These are phyloP conservation scores for Euphorbia lathyris DNA, from an alignment of 345 rosid genomes.

Conservation along the genomic window DNA sequence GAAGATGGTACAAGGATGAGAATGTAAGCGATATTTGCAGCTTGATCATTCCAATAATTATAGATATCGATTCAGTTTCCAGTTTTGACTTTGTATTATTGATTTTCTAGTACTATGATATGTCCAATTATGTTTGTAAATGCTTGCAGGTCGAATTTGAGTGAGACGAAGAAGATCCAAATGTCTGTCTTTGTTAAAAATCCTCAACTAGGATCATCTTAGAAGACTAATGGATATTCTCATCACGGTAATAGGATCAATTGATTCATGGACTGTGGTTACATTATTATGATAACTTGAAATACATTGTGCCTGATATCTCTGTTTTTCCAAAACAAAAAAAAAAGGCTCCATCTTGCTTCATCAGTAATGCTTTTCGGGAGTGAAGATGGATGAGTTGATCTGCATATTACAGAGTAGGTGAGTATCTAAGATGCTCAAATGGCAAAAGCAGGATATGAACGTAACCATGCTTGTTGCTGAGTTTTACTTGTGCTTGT, in stretches of 20 bases:
- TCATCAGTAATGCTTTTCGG: background rate
- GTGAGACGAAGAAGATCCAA: slow-evolving; percentile 49
- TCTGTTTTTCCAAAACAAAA: slow-evolving; percentile 3
- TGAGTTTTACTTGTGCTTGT: no score
- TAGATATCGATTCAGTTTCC: background rate
- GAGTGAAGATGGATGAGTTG: no score
- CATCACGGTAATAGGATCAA: background rate
- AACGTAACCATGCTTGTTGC: no score
- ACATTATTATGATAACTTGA: background rate
- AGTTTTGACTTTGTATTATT: background rate
- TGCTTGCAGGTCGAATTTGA: slow-evolving; percentile 45
- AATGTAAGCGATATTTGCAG: slow-evolving; percentile 30
- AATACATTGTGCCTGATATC: background rate
- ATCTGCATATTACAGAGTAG: no score
- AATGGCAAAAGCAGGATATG: no score
- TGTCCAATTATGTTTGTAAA: background rate
- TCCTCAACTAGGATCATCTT: background rate
- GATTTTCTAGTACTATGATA: background rate
- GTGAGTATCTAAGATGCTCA: no score
- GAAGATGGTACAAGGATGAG: slow-evolving; percentile 54
- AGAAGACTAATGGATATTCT: background rate
- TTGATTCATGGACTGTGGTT: background rate
- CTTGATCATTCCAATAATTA: background rate
- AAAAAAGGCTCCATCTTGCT: no score
- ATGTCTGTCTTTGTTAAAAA: slow-evolving; percentile 24